Percentiles rank a stretch among this genome's conserved stretches.
Evolutionary conservation across 495 filamentous ascomycete species (phyloP).

Genomic region (Cercophora sp.): DNA sequence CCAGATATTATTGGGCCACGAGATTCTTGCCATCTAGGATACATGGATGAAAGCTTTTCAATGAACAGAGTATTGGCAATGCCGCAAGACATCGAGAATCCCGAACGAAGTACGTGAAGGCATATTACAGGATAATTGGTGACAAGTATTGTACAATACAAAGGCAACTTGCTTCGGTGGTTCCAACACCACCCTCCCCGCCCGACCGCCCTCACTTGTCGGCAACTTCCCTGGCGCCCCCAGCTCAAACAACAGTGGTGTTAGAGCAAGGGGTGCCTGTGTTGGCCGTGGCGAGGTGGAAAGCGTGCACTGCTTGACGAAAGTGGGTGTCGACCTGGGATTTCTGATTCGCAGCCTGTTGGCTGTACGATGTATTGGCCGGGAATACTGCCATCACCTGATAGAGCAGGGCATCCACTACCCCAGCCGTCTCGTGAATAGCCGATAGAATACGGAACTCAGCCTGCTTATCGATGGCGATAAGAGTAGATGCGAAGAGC

Average conservation of each 20-base stretch:
- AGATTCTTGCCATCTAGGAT: too few species aligned
- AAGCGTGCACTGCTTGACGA: conserved; percentile 17
- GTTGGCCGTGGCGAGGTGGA: conserved; percentile 22
- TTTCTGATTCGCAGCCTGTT: conserved; percentile 22
- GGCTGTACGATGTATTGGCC: conserved; percentile 11
- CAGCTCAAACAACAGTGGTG: conserved; percentile 15
- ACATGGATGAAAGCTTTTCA: too few species aligned
- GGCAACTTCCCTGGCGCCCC: too few species aligned
- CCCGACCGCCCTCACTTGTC: too few species aligned
- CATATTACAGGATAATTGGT: too few species aligned
- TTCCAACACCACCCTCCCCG: too few species aligned
- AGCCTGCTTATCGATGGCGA: conserved; percentile 21
- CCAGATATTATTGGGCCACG: too few species aligned
- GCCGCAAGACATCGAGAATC: too few species aligned
- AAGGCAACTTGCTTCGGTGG: too few species aligned
- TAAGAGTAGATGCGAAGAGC: conserved; percentile 13
- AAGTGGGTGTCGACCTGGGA: conserved; percentile 22
- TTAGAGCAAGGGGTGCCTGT: conserved; percentile 21
- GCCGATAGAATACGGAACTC: conserved; percentile 21
- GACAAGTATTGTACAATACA: too few species aligned
- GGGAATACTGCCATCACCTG: conserved; percentile 22
- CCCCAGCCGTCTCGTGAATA: conserved; percentile 14
- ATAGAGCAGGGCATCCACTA: conserved; percentile 16
- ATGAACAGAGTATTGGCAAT: too few species aligned
- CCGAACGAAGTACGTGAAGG: too few species aligned